Evolutionary conservation across 441 rosid genomes (phyloP), one percentile per base, ranked within the genome.

Genomic region (Arabidopsis hybrid): DNA sequence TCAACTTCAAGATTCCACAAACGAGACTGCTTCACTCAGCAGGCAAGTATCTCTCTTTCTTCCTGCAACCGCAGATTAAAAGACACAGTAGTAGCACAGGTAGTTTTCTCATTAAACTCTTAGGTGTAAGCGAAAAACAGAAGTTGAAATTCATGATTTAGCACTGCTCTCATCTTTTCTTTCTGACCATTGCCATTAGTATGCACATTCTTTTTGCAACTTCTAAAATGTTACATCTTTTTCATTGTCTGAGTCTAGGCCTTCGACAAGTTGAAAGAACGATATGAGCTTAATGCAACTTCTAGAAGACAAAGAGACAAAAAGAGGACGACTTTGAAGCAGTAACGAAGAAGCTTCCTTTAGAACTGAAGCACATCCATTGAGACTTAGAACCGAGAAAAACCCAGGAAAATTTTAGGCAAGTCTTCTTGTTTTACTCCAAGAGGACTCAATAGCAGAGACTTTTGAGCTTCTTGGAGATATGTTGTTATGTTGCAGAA

Each of bases 391-490:
- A 34, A 8, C 55, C 14, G 31, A 31, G 12, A n/a, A 62, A 42
- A 62, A 32, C 13, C 12, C 8, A 53, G 56, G 47, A 53, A 46
- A 9, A 46, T 21, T 47, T 60, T 74, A 67, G 73, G 68, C 68
- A 67, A 74, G 73, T 74, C 49, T 60, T 67, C 55, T 60, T 67
- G 73, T 74, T 52, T 46, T 21, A 57, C 35, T 69, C 56, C 43
- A 57, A 57, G 45, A 75, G 17, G 65, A 53, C 49, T 61, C 79
- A 36, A 17, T 67, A 59, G 8, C 45, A 65, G 43, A 49, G 8
- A 47, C 2, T 0, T 51, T 14, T 51, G 35, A 75, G 32, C 7
- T 57, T 63, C 55, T 56, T 47, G 71, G 45, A 39, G 71, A 74
- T 11, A 39, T 38, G 1, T 51, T 67, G 21, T 45, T 29, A 58